These are phyloP conservation scores for Lachnellula suecica DNA, from an alignment of 2,329 filamentous ascomycete species.

Conservation along the genomic window DNA sequence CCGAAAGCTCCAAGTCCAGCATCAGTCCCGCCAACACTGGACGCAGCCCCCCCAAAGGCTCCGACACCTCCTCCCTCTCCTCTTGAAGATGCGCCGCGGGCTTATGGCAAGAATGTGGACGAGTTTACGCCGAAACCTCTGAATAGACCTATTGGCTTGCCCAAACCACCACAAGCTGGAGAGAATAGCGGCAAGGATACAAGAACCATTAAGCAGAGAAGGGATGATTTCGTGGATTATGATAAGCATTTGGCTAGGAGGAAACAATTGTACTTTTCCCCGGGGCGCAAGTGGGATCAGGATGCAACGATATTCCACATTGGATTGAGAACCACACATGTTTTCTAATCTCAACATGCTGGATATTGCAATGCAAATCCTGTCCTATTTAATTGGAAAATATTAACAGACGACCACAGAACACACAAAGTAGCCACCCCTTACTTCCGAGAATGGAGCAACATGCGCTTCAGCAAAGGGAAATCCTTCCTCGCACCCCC, in stretches of 20 bases:
- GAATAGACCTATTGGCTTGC: constrained; percentile 78
- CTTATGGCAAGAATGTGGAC: constrained; percentile 55
- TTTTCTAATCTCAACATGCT: neutral
- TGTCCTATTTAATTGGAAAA: neutral
- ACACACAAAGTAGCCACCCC: constrained; percentile 77
- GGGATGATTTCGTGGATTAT: constrained; percentile 80
- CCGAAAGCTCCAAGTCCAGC: neutral
- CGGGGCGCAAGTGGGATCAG: neutral
- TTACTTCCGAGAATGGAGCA: constrained; percentile 95
- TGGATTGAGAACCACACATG: neutral
- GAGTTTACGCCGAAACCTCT: constrained; percentile 60
- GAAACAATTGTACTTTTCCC: constrained; percentile 62
- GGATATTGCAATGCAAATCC: neutral
- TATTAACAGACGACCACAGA: constrained; percentile 38
- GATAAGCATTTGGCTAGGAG: constrained; percentile 79
- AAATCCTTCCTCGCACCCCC: constrained; percentile 89
- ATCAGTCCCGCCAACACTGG: neutral
- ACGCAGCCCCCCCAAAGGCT: constrained; percentile 11
- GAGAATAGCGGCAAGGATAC: constrained; percentile 79
- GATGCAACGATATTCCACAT: neutral
- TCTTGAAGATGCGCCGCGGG: constrained; percentile 57
- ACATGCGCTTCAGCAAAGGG: constrained; percentile 78
- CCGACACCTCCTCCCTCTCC: constrained; percentile 38
- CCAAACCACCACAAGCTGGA: constrained; percentile 68
- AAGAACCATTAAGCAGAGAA: constrained; percentile 65